Evolutionary conservation across 1,284 basidiomycete genomes (phyloP), one percentile per base, ranked within the genome.

Genomic region (Ustilago sp.): DNA sequence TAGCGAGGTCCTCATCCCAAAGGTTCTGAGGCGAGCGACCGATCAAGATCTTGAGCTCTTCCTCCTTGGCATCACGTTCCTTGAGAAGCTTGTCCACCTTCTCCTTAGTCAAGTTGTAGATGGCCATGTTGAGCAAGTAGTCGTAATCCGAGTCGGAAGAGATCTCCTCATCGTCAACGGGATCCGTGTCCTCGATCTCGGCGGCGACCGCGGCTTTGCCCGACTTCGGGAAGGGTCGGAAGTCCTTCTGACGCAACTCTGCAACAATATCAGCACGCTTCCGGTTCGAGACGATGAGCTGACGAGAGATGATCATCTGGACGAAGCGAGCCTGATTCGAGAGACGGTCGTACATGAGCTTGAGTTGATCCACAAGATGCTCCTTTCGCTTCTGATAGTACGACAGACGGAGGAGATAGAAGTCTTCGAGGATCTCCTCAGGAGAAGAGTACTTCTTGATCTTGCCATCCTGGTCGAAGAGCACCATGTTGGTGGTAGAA

Each of bases 251-350:
- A 69, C 94, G 91, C 82, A 99, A 87, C 79, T 99, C 96, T 0
- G 86, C 88, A 31, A 98, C 92, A 77, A 99, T 92, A 63, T 93
- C 93, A 2, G 88, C 89, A 86, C 94, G 95, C 88, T 94, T 96
- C 83, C 95, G 92, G 84, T 93, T 95, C n/a, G 92, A 91, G 32
- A 99, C 91, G n/a, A 90, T 87, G n/a, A 99, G 90, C 85, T 95
- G 89, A 85, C 91, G 93, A 77, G 91, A 90, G 74, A 99, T 90
- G 83, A 99, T 98, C 95, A 98, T 95, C 86, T 94, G 90, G 53
- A 99, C 92, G 87, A 99, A 99, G 34, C 95, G 93, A 17, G 95
- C 96, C 87, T 99, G 97, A 86, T 99, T 99, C 64, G 91, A 92
- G 11, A 98, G 88, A 74, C 90, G 92, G 83, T 98, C 95, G 78